Evolutionary conservation across 2,329 filamentous ascomycete genomes (phyloP).

Genomic region (Colletotrichum caudatum): DNA sequence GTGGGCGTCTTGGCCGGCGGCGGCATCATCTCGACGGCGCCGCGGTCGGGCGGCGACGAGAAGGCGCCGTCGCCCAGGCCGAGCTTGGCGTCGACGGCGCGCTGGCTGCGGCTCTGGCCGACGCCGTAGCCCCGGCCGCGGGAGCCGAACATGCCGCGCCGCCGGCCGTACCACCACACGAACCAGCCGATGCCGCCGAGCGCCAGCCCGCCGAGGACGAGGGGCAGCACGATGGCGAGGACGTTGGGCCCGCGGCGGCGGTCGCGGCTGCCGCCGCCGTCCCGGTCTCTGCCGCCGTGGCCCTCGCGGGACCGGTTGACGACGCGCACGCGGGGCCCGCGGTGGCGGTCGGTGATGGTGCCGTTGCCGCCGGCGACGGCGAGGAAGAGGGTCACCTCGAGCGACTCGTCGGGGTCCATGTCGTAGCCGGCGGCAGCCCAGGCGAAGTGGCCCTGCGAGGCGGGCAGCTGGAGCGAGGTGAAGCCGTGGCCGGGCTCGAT

Average conservation of each 20-base stretch:
- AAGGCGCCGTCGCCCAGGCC: slow-evolving; percentile 31
- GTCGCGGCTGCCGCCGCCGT: not conserved
- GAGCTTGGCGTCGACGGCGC: slow-evolving; percentile 24
- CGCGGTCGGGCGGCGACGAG: slow-evolving; percentile 32
- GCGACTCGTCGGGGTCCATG: slow-evolving; percentile 23
- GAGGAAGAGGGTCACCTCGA: slow-evolving; percentile 39
- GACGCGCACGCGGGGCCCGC: slow-evolving; percentile 38
- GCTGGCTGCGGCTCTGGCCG: slow-evolving; percentile 37
- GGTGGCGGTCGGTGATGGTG: slow-evolving; percentile 24
- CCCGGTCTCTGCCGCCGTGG: not conserved
- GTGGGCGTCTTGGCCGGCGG: slow-evolving; percentile 29
- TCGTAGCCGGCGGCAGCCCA: slow-evolving; percentile 31
- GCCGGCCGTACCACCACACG: slow-evolving; percentile 36
- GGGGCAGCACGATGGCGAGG: slow-evolving; percentile 35
- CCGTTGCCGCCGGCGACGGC: slow-evolving; percentile 33
- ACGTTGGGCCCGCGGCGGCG: slow-evolving; percentile 24
- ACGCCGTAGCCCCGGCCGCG: slow-evolving; percentile 39
- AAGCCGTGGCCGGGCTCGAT: slow-evolving; percentile 38
- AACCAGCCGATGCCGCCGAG: slow-evolving; percentile 34
- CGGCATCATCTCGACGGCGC: slow-evolving; percentile 38
- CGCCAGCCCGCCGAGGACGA: slow-evolving; percentile 35
- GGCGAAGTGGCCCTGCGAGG: slow-evolving; percentile 40
- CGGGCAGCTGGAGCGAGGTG: slow-evolving; percentile 30
- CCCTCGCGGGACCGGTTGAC: not conserved
- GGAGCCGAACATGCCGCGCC: slow-evolving; percentile 35